Evolutionary conservation across 2,329 filamentous ascomycete species (phyloP), one percentile per base, ranked within the genome.

Genomic region (Ceratocystis cacaofunesta): DNA sequence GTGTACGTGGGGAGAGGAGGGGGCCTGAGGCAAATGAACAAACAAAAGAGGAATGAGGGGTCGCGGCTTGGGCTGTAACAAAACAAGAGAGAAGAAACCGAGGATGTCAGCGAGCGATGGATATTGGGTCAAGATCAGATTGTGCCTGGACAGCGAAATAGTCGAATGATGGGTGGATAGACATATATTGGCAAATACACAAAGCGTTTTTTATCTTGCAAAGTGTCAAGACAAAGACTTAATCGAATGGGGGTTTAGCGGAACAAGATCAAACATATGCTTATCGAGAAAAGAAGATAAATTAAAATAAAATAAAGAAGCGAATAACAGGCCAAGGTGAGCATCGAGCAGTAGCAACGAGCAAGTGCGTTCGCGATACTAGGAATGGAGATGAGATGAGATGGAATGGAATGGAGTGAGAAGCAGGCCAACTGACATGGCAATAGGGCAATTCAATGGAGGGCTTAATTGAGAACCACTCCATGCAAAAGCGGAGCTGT

Each of bases 1-100:
- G 65, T 67, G 30, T 63, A 30, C 48, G 50, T 52, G 64, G 61
- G 61, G 63, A 65, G 67, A 22, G 22, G n/a, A 22, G 46, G 15
- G 17, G 46, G 46, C 17, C 63, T 65, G 63, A 66, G 67, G 61
- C 64, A 63, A 64, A 63, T 63, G 65, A 67, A 68, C 66, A 63
- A 65, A 60, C 48, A 60, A 64, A 64, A 67, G 67, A 69, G 65
- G 61, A 68, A 68, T 61, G 58, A 65, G 25, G 61, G 58, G 68
- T 60, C 48, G 67, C 69, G 68, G 65, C 66, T 64, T 30, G 57
- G 65, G 32, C 43, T 28, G 52, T 57, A 57, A 17, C 10, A 57
- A 28, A 57, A 57, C 2, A 22, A 32, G 28, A 32, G 25, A 57
- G 25, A 57, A 48, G n/a, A n/a, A 48, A 52, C 8, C 5, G 22